Base-by-base conservation (phyloP, 768 basidiomycete species). In the Mycena indigotica region DNA sequence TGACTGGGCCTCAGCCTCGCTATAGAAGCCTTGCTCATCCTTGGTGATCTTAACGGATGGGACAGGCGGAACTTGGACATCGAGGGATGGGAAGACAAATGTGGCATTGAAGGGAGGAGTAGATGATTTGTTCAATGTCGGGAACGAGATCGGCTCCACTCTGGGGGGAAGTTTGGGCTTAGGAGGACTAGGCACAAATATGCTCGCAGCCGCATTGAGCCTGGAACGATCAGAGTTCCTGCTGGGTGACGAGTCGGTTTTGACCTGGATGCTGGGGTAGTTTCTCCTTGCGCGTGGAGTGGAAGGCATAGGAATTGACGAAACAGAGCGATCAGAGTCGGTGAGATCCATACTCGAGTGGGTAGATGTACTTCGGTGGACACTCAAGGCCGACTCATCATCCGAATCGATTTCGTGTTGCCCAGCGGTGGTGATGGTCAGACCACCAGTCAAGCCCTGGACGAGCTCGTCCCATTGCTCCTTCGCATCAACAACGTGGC, bases 1-100 rank as follows among this genome's bases (percentile, higher is more conserved):
- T 6, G 72, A 69, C 30, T 70, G 66, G 41, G 67, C 63, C 56
- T 75, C 73, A 5, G 75, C 72, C 50, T 80, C 78, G 30, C 75
- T 77, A 60, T 78, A 79, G 65, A 84, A 80, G 1, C 79, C 83
- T 40, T 80, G 75, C 23, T 81, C 82, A 54, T 84, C 83, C 63
- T 81, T 84, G 69, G 77, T 77, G 48, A 82, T 70, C 61, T 73
- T 76, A 59, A 75, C 65, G 13, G 70, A 65, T 15, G 77, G 71
- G 12, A 76, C 70, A 3, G 72, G 67, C n/a, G 76, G 72, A 21
- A 72, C 67, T 45, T 75, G 72, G 21, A 72, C 67, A 49, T 75
- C 75, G 46, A 80, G 72, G 0, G 81, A 78, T 3, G 84, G 79
- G 70, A 85, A 80, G 48, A 79, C 73, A 65, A 84, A 80, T 52